Percentiles rank a stretch among this genome's conserved stretches.
phyloP scores from a whole-genome alignment of 257 asterid species.

The Lithospermum erythrorhizon region DNA sequence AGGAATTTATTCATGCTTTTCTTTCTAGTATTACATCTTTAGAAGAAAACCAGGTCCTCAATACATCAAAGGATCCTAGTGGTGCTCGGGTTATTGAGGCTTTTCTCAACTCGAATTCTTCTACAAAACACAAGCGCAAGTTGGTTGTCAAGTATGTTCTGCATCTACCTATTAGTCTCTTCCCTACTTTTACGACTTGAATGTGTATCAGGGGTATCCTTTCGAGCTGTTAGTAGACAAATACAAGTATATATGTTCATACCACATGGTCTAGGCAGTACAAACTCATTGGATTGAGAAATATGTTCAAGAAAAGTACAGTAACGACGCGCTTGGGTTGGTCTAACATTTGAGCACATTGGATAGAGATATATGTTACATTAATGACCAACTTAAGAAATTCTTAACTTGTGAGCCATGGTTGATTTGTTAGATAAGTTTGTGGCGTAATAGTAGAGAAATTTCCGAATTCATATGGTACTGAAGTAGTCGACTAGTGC shows the following conservation, averaged over 20 bases:
- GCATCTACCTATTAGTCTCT: conserved; percentile 9
- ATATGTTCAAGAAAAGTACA: background rate
- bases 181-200: background rate
- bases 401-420: background rate
- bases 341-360: background rate
- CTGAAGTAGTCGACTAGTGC: background rate
- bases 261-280: too few relatives aligned
- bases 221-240: background rate
- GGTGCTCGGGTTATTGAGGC: conserved; percentile 93
- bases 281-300: background rate
- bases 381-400: background rate
- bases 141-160: conserved; percentile 56
- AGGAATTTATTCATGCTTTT: conserved; percentile 62
- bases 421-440: background rate
- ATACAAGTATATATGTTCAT: background rate
- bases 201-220: background rate
- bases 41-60: conserved; percentile 53
- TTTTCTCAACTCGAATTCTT: conserved; percentile 60
- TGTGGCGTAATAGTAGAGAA: too few relatives aligned
- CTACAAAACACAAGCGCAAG: conserved; percentile 68
- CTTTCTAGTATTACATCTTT: conserved; percentile 60
- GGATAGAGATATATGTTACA: background rate
- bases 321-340: background rate
- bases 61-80: conserved; percentile 60
- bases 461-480: background rate